Conservation (phyloP, 805 yeast species). For the Komagataella pastoris region DNA sequence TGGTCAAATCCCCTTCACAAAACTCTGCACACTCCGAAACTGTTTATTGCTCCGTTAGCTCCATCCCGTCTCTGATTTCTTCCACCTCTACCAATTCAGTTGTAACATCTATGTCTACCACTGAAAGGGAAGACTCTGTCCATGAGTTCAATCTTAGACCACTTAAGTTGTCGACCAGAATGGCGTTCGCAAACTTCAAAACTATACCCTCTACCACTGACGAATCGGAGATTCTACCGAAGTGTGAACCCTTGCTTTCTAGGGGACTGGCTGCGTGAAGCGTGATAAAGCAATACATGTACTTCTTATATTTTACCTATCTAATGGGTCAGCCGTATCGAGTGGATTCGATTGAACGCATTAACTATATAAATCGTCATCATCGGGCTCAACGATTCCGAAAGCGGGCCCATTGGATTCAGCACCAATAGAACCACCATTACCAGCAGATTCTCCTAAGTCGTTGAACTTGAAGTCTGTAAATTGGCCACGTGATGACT, state of each 20-base stretch:
- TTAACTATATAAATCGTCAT: conserved; percentile 28
- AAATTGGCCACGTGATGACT: conserved; percentile 91
- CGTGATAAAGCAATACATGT: background rate
- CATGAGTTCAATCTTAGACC: background rate
- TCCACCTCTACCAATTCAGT: conserved; percentile 4
- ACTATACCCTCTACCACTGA: background rate
- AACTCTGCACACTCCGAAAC: background rate
- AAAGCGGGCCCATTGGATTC: conserved; percentile 27
- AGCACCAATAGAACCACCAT: conserved; percentile 16
- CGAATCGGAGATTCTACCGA: background rate
- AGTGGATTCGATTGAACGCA: background rate
- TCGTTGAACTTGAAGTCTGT: conserved; percentile 79
- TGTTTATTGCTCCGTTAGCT: conserved; percentile 1
- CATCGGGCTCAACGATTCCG: conserved; percentile 34
- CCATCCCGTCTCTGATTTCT: conserved; percentile 2
- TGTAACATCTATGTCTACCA: conserved; percentile 2
- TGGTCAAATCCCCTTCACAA: background rate
- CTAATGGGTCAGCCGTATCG: background rate
- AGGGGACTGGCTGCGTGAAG: background rate
- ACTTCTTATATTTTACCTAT: background rate
- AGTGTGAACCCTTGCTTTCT: background rate
- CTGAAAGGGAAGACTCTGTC: background rate
- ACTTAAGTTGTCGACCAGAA: background rate
- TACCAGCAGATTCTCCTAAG: conserved; percentile 15
- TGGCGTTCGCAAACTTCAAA: background rate